Base-by-base conservation (phyloP, 2,329 filamentous ascomycete genomes). In the Exophiala calicioides region DNA sequence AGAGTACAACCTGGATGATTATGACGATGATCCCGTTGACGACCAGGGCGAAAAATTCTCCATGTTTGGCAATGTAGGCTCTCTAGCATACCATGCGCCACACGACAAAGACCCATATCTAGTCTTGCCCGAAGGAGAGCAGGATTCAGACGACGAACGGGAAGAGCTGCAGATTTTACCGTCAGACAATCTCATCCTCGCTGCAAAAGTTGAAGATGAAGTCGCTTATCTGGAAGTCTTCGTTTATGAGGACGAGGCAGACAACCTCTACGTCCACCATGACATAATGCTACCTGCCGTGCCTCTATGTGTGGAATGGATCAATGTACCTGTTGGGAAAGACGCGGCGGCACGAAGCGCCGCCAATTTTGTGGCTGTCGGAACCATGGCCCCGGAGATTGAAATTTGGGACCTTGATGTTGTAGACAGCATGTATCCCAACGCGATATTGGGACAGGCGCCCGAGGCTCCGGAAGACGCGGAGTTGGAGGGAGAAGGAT, bases 271-370 rank as follows among this genome's bases (percentile, higher is more conserved):
- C 68, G 91, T 98, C 18, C 93, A 98, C 73, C 93, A 98, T 78
- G 93, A 98, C 69, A 95, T 98, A 61, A 97, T 98, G 91, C 80
- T 98, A 45, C 93, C 93, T 23, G 91, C 91, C 18, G 95, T 98
- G 63, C 93, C 93, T 8, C 81, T 98, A 5, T 93, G 89, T 62
- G 80, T 97, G 30, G 93, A 98, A 73, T 98, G 93, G 93, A 72
- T 98, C 33, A 88, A 96, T 65, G 78, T 95, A 45, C 85, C 89
- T n/a, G 89, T 95, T 26, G 85, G 86, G 56, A 88, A 89, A 65
- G 69, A 76, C 8, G 71, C 77, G 4, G 79, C 80, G 31, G 80
- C 80, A 52, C 81, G 86, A 55, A 76, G 80, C 18, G 79, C 77
- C 38, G 93, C 88, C 45, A 98, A 95, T 72, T 96, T 91, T 59